phyloP scores from a whole-genome alignment of 176 grass and related monocot species.

The Pontederia paniculata region DNA sequence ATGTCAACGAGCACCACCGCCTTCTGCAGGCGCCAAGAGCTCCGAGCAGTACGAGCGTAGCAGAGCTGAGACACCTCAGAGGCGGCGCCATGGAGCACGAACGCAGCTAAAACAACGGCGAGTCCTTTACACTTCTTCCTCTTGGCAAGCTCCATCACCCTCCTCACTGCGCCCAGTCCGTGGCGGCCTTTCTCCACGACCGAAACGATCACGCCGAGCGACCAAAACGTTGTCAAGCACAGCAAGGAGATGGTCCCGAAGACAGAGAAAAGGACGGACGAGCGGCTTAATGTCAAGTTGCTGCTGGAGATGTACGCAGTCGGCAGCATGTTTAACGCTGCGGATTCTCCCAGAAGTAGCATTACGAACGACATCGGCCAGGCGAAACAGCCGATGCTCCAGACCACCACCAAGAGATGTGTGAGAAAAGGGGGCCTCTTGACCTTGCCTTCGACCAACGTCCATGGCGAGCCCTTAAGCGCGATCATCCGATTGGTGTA shows the following conservation, averaged over 20 bases:
- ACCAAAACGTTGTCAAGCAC: conserved; percentile 7
- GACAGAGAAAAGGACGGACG: background rate
- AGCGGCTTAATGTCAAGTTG: background rate
- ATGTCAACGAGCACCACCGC: background rate
- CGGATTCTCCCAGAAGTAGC: background rate
- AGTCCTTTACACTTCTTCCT: conserved; percentile 17
- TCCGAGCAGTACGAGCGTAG: background rate
- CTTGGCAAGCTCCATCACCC: conserved; percentile 16
- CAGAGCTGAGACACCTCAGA: background rate
- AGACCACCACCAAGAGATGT: background rate
- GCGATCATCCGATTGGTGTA: conserved; percentile 16
- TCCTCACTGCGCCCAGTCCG: conserved; percentile 13
- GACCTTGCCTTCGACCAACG: background rate
- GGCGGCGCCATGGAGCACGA: background rate
- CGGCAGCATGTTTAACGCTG: no score
- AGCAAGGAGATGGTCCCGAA: background rate
- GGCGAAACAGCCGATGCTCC: background rate
- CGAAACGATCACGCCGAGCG: conserved; percentile 11
- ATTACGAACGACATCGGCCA: background rate
- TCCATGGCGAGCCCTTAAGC: conserved; percentile 3
- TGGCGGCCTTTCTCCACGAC: conserved; percentile 14
- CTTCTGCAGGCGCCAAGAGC: background rate
- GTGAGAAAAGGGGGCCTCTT: conserved; percentile 19
- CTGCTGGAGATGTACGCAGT: background rate
- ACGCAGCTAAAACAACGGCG: no score